phyloP scores from a whole-genome alignment of 2,329 filamentous ascomycete species.

The Penicillium crustosum region DNA sequence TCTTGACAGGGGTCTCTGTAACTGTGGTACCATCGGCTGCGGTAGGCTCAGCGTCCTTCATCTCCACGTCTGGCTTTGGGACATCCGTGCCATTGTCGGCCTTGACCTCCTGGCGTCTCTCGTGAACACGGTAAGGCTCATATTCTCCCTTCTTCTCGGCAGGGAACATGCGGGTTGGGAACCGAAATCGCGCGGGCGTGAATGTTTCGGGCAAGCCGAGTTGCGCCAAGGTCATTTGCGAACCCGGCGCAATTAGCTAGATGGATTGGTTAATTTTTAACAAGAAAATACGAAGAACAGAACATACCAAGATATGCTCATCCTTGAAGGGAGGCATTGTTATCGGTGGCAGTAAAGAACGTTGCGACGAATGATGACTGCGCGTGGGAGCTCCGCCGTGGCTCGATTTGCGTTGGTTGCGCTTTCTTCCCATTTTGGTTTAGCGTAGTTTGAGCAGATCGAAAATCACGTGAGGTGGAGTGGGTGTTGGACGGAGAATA shows the following conservation, averaged over 20 bases:
- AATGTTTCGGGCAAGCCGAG: constrained; percentile 86
- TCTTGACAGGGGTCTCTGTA: constrained; percentile 26
- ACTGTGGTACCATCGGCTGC: constrained; percentile 15
- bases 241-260: constrained; percentile 64
- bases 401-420: constrained; percentile 16
- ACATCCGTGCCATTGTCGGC: constrained; percentile 29
- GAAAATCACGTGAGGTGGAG: constrained; percentile 6
- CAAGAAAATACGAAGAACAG: not conserved
- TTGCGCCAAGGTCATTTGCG: constrained; percentile 86
- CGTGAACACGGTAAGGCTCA: constrained; percentile 76
- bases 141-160: constrained; percentile 73
- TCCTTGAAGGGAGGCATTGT: constrained; percentile 54
- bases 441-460: constrained; percentile 15
- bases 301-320: constrained; percentile 52
- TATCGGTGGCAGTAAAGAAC: constrained; percentile 11
- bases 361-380: constrained; percentile 14
- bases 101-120: constrained; percentile 40
- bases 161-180: constrained; percentile 91
- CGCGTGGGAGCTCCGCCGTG: constrained; percentile 21
- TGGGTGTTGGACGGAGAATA: not conserved
- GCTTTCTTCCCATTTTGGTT: constrained; percentile 20
- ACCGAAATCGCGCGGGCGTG: constrained; percentile 80
- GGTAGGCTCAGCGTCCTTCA: constrained; percentile 43
- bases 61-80: constrained; percentile 44
- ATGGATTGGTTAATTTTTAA: not conserved